A percentile compares a stretch with the other conserved stretches of the same genome.
phyloP scores from a whole-genome alignment of 371 early-diverging fungal species.

The Mortierella sp. region DNA sequence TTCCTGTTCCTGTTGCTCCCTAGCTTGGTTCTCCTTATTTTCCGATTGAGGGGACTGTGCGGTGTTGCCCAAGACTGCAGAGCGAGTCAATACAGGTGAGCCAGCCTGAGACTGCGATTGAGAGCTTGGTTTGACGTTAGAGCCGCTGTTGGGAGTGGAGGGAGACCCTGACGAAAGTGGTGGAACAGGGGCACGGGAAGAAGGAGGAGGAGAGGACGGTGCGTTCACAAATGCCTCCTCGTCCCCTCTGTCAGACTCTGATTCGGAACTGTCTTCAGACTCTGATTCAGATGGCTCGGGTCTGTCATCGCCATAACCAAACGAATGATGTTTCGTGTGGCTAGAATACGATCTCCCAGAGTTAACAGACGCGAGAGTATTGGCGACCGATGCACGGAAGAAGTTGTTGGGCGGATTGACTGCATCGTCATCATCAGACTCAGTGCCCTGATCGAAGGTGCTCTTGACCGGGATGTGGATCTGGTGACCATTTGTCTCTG shows the following conservation, averaged over 20 bases:
- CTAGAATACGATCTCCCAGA: conserved; percentile 38
- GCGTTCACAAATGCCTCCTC: conserved; percentile 22
- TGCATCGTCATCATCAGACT: conserved; percentile 13
- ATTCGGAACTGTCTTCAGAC: conserved; percentile 46
- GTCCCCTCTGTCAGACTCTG: conserved; percentile 35
- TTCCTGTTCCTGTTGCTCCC: background rate
- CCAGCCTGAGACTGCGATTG: conserved; percentile 1
- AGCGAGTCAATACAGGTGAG: conserved; percentile 12
- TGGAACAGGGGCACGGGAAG: conserved; percentile 12
- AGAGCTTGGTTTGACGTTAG: background rate
- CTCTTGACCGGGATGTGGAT: background rate
- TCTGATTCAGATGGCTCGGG: conserved; percentile 42
- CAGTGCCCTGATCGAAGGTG: conserved; percentile 20
- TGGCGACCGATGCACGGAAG: conserved; percentile 7
- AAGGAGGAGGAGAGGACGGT: conserved; percentile 17
- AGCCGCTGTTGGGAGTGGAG: background rate
- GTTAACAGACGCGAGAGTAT: conserved; percentile 25
- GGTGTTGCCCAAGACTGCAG: background rate
- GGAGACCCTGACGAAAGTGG: conserved; percentile 12
- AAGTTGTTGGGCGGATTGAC: conserved; percentile 16
- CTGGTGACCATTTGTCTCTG: background rate
- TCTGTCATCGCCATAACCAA: conserved; percentile 33
- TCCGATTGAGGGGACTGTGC: background rate
- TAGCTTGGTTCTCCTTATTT: background rate
- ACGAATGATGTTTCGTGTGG: conserved; percentile 51